Conservation (phyloP, 148 eudicot genomes). For the Rhododendron kiyosumense region DNA sequence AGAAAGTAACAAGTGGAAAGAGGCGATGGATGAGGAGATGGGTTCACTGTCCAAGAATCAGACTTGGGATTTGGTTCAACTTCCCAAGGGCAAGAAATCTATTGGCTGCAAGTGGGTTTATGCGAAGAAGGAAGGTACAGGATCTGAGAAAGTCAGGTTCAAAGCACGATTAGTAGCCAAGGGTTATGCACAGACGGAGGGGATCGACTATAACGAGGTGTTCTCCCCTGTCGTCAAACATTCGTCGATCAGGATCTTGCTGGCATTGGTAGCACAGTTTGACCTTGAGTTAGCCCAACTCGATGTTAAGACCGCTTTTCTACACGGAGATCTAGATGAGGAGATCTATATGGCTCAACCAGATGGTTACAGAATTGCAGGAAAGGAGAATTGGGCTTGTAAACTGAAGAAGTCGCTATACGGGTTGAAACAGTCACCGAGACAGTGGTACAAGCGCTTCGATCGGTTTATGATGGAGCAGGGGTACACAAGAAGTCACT, state of each 20-base stretch:
- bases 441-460: not conserved
- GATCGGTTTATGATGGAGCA: too few species aligned
- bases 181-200: not conserved
- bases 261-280: not conserved
- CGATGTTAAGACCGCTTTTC: not conserved
- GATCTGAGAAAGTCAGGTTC: not conserved
- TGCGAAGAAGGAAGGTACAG: not conserved
- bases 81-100: not conserved
- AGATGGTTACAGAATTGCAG: not conserved
- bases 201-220: not conserved
- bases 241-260: not conserved
- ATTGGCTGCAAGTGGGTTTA: not conserved
- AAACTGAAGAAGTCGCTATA: not conserved
- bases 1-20: not conserved
- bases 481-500: too few species aligned
- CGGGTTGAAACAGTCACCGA: not conserved
- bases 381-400: not conserved
- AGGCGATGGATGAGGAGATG: not conserved
- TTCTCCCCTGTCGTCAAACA: not conserved
- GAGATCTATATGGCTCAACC: not conserved
- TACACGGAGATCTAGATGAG: not conserved
- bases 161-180: not conserved
- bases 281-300: not conserved
- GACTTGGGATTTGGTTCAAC: not conserved
- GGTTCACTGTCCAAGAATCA: not conserved